These are phyloP conservation scores for Aureobasidium vineae DNA, from an alignment of 2,329 filamentous ascomycete genomes.

Conservation along the genomic window DNA sequence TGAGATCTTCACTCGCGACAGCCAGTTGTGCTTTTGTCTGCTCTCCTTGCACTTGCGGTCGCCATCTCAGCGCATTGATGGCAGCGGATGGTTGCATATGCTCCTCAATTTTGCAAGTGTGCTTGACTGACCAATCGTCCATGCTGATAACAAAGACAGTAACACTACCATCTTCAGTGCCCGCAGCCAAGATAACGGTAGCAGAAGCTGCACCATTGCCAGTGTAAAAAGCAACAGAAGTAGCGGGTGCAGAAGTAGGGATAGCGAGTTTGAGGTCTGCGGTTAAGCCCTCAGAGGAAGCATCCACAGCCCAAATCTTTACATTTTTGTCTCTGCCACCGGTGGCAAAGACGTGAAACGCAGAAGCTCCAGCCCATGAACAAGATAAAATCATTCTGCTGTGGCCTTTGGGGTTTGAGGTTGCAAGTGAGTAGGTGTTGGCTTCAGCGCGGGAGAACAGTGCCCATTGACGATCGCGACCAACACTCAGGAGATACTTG, in stretches of 20 bases:
- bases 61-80: constrained; percentile 37
- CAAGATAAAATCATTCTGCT: constrained; percentile 88
- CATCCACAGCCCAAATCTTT: constrained; percentile 52
- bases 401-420: constrained; percentile 79
- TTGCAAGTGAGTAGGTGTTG: constrained; percentile 56
- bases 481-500: constrained; percentile 75
- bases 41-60: constrained; percentile 29
- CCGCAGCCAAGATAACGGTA: constrained; percentile 32
- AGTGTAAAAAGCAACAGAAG: constrained; percentile 37
- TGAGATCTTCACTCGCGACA: constrained; percentile 42
- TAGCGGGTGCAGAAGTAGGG: constrained; percentile 35
- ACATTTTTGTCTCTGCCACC: constrained; percentile 86
- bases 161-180: constrained; percentile 35
- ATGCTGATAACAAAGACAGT: constrained; percentile 27
- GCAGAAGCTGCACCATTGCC: neutral
- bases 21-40: constrained; percentile 35
- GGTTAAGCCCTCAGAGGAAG: constrained; percentile 21
- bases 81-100: constrained; percentile 31
- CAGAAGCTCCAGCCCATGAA: constrained; percentile 66
- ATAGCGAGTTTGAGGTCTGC: constrained; percentile 33
- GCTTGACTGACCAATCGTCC: constrained; percentile 26
- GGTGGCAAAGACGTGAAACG: constrained; percentile 67
- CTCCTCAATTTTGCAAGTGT: constrained; percentile 24
- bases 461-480: constrained; percentile 87
- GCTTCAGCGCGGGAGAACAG: constrained; percentile 62